Percentiles rank a stretch among this genome's conserved stretches.
Conservation (phyloP, 1,284 basidiomycete species). For the Mycosarcoma mackinlayi region DNA sequence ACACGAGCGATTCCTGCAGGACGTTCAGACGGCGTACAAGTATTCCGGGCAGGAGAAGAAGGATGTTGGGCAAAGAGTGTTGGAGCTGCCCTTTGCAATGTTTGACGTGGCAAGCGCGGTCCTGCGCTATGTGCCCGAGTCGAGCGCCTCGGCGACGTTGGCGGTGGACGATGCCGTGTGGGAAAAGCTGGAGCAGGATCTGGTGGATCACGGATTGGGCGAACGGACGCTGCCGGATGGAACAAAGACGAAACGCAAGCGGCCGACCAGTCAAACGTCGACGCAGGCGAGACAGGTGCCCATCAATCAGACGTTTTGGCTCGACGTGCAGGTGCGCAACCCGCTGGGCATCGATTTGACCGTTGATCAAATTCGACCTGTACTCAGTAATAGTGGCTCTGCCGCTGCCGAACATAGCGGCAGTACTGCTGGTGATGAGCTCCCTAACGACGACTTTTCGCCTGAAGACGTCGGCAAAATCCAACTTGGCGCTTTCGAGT, state of each 20-base stretch:
- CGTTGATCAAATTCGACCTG: constrained; percentile 17
- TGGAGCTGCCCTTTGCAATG: constrained; percentile 8
- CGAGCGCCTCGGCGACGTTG: constrained; percentile 18
- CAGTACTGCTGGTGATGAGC: background rate
- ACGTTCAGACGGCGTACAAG: constrained; percentile 71
- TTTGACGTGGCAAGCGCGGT: constrained; percentile 19
- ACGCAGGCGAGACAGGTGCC: constrained; percentile 34
- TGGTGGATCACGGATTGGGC: constrained; percentile 23
- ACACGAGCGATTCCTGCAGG: constrained; percentile 69
- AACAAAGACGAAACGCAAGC: constrained; percentile 13
- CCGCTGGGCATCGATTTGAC: constrained; percentile 66
- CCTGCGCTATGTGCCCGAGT: constrained; percentile 25
- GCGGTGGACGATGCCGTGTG: constrained; percentile 25
- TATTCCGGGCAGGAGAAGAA: constrained; percentile 35
- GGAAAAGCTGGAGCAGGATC: constrained; percentile 27
- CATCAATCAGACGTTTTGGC: constrained; percentile 65
- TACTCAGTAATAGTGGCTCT: constrained; percentile 2
- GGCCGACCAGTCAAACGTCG: constrained; percentile 17
- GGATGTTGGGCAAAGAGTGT: background rate
- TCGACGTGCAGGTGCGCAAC: constrained; percentile 70
- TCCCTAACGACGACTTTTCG: constrained; percentile 26
- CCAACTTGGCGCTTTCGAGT: constrained; percentile 12
- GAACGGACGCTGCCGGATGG: constrained; percentile 17
- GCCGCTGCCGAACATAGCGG: background rate
- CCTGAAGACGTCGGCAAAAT: constrained; percentile 56